Percentiles rank a stretch among this genome's conserved stretches.
These are phyloP conservation scores for Aspergillus texensis DNA, from an alignment of 2,329 filamentous ascomycete species.

Conservation along the genomic window DNA sequence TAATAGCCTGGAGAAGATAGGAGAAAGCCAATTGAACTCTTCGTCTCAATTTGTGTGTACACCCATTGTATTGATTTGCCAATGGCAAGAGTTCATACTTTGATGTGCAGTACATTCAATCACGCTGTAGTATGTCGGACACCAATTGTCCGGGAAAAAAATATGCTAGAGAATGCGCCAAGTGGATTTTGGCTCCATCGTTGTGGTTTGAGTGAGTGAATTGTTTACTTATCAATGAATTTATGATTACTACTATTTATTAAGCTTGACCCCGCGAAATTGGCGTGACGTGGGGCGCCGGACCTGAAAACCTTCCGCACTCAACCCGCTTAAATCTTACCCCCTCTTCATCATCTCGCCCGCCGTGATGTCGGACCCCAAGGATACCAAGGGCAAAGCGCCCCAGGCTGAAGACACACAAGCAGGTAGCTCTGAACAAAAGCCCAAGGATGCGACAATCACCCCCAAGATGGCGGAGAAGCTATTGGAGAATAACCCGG, in stretches of 20 bases:
- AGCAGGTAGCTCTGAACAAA: constrained; percentile 19
- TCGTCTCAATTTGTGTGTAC: background rate
- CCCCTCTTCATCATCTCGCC: constrained; percentile 10
- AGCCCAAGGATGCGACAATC: constrained; percentile 32
- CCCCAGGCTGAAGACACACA: constrained; percentile 9
- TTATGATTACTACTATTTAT: background rate
- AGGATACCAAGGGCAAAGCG: constrained; percentile 13
- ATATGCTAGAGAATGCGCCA: background rate
- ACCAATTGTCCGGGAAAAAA: background rate
- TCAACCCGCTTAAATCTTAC: constrained; percentile 24
- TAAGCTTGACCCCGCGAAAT: background rate
- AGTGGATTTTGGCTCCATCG: background rate
- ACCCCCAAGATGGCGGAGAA: constrained; percentile 41
- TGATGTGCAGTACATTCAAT: background rate
- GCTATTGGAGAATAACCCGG: constrained; percentile 55
- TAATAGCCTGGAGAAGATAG: background rate
- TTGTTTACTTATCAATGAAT: background rate
- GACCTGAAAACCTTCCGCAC: constrained; percentile 21
- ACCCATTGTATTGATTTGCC: background rate
- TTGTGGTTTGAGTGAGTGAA: background rate
- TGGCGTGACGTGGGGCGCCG: constrained; percentile 30
- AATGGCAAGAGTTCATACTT: background rate
- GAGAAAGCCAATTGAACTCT: background rate
- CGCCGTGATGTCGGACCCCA: constrained; percentile 34
- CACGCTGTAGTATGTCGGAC: background rate